Conservation (phyloP, 2,329 filamentous ascomycete genomes). For the Chaetothyriales sp. region DNA sequence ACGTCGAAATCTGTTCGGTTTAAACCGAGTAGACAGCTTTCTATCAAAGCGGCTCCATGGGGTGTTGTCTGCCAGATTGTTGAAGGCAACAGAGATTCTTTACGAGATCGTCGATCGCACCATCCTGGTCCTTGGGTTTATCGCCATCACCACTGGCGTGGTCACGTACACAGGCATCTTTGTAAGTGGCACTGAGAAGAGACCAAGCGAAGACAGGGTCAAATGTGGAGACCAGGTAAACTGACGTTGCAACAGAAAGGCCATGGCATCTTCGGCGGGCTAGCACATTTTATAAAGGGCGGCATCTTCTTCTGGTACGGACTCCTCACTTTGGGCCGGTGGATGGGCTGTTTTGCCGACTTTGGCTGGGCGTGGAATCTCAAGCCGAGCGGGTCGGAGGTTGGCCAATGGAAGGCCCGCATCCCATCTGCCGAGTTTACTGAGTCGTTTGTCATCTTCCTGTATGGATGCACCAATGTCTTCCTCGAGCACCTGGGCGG, state of each 20-base stretch:
- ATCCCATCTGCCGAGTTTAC: constrained; percentile 71
- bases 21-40: constrained; percentile 22
- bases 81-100: constrained; percentile 42
- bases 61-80: constrained; percentile 23
- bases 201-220: not conserved
- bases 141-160: constrained; percentile 55
- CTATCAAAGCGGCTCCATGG: constrained; percentile 32
- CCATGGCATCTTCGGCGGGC: constrained; percentile 57
- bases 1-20: constrained; percentile 1
- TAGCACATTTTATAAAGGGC: constrained; percentile 90
- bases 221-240: not conserved
- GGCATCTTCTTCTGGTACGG: constrained; percentile 93
- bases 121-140: constrained; percentile 63
- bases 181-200: constrained; percentile 39
- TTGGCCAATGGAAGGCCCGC: constrained; percentile 44
- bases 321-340: constrained; percentile 70
- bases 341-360: constrained; percentile 79
- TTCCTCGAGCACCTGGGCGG: constrained; percentile 77
- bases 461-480: constrained; percentile 78
- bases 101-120: constrained; percentile 61
- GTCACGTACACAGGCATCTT: constrained; percentile 72
- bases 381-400: constrained; percentile 44
- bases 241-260: constrained; percentile 23
- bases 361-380: constrained; percentile 94
- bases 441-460: constrained; percentile 77